A percentile compares a stretch with the other conserved stretches of the same genome.
Evolutionary conservation across 805 yeast genomes (phyloP).

Genomic region (Starmerella floricola): DNA sequence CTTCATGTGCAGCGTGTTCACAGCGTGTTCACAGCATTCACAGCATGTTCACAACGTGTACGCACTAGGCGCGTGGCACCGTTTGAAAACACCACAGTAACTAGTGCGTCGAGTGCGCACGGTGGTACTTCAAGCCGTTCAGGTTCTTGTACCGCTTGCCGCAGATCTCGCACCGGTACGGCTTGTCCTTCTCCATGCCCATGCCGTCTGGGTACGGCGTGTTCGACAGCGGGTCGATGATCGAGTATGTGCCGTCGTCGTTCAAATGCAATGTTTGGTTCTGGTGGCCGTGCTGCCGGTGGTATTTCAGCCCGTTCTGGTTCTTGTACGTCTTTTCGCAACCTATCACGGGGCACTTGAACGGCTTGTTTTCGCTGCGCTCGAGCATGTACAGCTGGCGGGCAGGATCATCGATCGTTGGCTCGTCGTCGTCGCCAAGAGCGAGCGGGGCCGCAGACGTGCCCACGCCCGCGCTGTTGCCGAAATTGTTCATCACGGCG

Average conservation of each 20-base stretch:
- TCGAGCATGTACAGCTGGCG: slow-evolving; percentile 87
- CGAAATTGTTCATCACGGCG: no score
- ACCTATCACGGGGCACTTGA: slow-evolving; percentile 94
- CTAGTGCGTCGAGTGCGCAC: slow-evolving; percentile 95
- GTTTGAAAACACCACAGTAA: not conserved
- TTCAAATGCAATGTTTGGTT: slow-evolving; percentile 83
- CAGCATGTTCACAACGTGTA: no score
- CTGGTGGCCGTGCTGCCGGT: slow-evolving; percentile 91
- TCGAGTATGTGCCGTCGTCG: slow-evolving; percentile 84
- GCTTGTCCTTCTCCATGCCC: slow-evolving; percentile 94
- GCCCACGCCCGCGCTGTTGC: not conserved
- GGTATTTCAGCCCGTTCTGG: slow-evolving; percentile 94
- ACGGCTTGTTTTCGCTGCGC: slow-evolving; percentile 84
- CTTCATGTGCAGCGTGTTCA: no score
- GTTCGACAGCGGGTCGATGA: slow-evolving; percentile 71
- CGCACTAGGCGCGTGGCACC: no score
- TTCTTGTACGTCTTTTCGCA: slow-evolving; percentile 96
- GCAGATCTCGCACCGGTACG: slow-evolving; percentile 95
- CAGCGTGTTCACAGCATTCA: no score
- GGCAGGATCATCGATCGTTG: slow-evolving; percentile 94
- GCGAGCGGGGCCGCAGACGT: not conserved
- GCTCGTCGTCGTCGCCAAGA: slow-evolving; percentile 44
- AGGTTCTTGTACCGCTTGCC: slow-evolving; percentile 93
- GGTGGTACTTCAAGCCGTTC: slow-evolving; percentile 91
- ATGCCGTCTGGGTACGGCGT: slow-evolving; percentile 87